phyloP scores from a whole-genome alignment of 1,139 yeast genomes.

The Taphrina pruni region DNA sequence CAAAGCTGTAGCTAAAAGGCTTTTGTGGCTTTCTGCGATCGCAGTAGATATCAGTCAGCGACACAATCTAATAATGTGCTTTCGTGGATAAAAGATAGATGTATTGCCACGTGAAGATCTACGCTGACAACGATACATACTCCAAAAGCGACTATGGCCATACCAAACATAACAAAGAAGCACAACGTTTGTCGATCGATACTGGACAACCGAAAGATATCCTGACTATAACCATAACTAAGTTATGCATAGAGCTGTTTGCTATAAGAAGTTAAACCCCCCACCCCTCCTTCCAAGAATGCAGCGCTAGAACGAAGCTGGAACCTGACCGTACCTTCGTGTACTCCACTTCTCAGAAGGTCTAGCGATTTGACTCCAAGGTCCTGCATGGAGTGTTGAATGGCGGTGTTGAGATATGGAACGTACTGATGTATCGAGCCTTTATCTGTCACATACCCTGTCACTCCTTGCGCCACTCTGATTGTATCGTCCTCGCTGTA shows the following conservation, averaged over 20 bases:
- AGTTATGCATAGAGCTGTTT: slow-evolving; percentile 73
- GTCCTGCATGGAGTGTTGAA: slow-evolving; percentile 98
- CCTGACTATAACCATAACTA: too few relatives aligned
- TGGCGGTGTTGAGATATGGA: slow-evolving; percentile 92
- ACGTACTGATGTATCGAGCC: slow-evolving; percentile 92
- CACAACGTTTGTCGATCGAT: too few relatives aligned
- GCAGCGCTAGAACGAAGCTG: slow-evolving; percentile 99
- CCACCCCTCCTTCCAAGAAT: slow-evolving; percentile 98
- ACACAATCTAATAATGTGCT: too few relatives aligned
- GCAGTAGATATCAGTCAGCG: too few relatives aligned
- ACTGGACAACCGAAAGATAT: too few relatives aligned
- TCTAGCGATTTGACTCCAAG: slow-evolving; percentile 79
- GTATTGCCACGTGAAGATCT: too few relatives aligned
- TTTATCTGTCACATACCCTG: slow-evolving; percentile 95
- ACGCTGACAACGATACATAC: too few relatives aligned
- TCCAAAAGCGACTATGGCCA: too few relatives aligned
- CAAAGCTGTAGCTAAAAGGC: too few relatives aligned
- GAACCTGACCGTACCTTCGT: slow-evolving; percentile 77
- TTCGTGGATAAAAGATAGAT: too few relatives aligned
- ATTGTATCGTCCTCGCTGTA: slow-evolving; percentile 95
- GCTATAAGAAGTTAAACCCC: slow-evolving; percentile 94
- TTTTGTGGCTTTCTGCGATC: too few relatives aligned
- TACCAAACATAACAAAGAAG: too few relatives aligned
- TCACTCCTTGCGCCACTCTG: slow-evolving; percentile 98
- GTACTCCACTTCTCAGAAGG: slow-evolving; percentile 69